phyloP scores from a whole-genome alignment of 495 filamentous ascomycete species.

The Xylaria venustula region DNA sequence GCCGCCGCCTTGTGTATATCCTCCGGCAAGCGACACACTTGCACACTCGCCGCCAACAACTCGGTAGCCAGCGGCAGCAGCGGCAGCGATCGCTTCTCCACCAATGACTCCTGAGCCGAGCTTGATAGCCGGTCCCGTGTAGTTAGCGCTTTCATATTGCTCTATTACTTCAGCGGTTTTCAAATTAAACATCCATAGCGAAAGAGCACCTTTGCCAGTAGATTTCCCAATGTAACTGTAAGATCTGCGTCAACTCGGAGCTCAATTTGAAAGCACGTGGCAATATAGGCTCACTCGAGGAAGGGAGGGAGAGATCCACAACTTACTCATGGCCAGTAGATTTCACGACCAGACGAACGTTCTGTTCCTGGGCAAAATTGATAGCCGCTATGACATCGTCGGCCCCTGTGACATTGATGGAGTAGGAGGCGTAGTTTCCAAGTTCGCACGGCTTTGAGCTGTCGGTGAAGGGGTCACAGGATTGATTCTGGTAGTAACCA shows the following conservation, averaged over 20 bases:
- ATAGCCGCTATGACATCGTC: slow-evolving; percentile 39
- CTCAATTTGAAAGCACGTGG: too few species aligned
- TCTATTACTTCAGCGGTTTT: slow-evolving; percentile 40
- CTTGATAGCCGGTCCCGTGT: slow-evolving; percentile 46
- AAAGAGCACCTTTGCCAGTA: slow-evolving; percentile 51
- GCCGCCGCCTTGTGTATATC: slow-evolving; percentile 58
- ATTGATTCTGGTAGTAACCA: slow-evolving; percentile 40
- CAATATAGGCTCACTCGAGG: neutral
- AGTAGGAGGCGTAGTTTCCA: slow-evolving; percentile 55
- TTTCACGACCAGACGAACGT: slow-evolving; percentile 36
- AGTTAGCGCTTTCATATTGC: slow-evolving; percentile 30
- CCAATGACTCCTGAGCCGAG: slow-evolving; percentile 55
- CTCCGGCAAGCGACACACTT: slow-evolving; percentile 45
- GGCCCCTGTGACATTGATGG: slow-evolving; percentile 41
- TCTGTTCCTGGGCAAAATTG: slow-evolving; percentile 40
- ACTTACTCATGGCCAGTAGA: slow-evolving; percentile 43
- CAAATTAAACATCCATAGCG: slow-evolving; percentile 59
- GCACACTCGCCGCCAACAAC: slow-evolving; percentile 45
- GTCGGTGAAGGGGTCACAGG: slow-evolving; percentile 56
- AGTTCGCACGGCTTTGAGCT: slow-evolving; percentile 44
- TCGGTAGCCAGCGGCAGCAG: slow-evolving; percentile 38
- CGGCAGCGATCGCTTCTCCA: slow-evolving; percentile 42
- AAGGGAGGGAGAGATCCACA: neutral
- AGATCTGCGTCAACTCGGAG: neutral
- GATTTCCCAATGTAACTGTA: slow-evolving; percentile 37